Base-by-base conservation (phyloP, 1,139 yeast species). In the Debaryomyces sp. region DNA sequence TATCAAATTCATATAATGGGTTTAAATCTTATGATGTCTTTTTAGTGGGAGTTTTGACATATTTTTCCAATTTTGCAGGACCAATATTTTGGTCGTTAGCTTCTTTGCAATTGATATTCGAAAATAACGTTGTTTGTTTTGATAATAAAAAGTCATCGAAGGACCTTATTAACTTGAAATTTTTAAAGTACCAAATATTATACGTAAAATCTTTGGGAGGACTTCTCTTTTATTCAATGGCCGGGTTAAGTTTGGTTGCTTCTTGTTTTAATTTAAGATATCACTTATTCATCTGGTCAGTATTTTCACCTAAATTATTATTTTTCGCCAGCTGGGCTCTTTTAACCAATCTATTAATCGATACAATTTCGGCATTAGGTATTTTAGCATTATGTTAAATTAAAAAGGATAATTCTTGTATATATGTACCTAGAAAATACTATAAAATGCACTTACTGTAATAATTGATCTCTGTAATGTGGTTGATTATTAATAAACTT, bases 251-350 rank as follows among this genome's bases (percentile, higher is more conserved):
- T 37, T 78, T 92, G 46, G 64, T 88, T 44, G 71, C 76, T 0
- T 86, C 97, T 6, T 94, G 99, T 62, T 78, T 80, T 47, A 75
- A 81, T 24, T 75, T 92, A 54, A 77, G 96, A 56, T 89, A 85
- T 61, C 99, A 94, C 63, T 74, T 94, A 50, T 94, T 94, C 63
- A 87, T 95, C 13, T 95, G 99, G 98, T 90, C 98, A 1, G 99
- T 95, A 4, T 94, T 94, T 69, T 89, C 96, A 44, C 99, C 99
- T 0, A 94, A 91, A 60, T 67, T 94, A 15, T 77, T 96, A 32
- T 94, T 86, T 63, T 86, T 87, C 54, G 82, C 84, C 1, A 85
- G 85, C 2, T 95, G 99, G 99, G 70, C 80, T 33, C 50, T 82
- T 1, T 70, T 83, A 48, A 70, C 84, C 61, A 81, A 80, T 51